Conservation (phyloP, 805 yeast species). For the Barnettozyma pratensis region DNA sequence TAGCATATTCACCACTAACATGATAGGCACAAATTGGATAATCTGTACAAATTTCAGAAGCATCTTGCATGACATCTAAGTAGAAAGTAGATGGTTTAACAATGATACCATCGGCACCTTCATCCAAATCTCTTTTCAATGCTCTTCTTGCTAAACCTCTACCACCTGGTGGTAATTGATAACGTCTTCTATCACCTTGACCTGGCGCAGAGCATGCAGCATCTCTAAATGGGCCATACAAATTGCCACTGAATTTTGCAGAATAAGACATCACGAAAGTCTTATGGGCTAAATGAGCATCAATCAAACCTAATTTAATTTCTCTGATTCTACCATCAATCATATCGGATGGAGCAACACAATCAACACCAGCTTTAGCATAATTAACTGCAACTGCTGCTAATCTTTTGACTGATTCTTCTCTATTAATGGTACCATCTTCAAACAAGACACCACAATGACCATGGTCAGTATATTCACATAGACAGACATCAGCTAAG, state of each 20-base stretch:
- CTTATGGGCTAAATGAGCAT: conserved; percentile 78
- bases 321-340: conserved; percentile 90
- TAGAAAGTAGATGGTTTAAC: conserved; percentile 96
- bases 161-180: conserved; percentile 91
- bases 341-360: conserved; percentile 98
- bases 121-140: conserved; percentile 72
- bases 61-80: conserved; percentile 85
- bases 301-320: conserved; percentile 79
- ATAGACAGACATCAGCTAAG: conserved; percentile 91
- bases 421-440: conserved; percentile 81
- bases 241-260: conserved; percentile 86
- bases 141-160: conserved; percentile 94
- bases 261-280: conserved; percentile 89
- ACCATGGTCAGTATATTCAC: conserved; percentile 97
- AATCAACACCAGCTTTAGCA: conserved; percentile 92
- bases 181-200: conserved; percentile 85
- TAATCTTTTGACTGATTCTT: conserved; percentile 67
- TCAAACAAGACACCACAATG: conserved; percentile 91
- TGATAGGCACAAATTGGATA: conserved; percentile 93
- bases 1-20: conserved; percentile 95
- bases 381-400: conserved; percentile 95
- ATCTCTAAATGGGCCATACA: conserved; percentile 97
- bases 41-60: conserved; percentile 73
- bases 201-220: conserved; percentile 93
- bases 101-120: conserved; percentile 94